These are phyloP conservation scores for Gyromitra esculenta DNA, from an alignment of 2,329 filamentous ascomycete genomes.

Conservation along the genomic window DNA sequence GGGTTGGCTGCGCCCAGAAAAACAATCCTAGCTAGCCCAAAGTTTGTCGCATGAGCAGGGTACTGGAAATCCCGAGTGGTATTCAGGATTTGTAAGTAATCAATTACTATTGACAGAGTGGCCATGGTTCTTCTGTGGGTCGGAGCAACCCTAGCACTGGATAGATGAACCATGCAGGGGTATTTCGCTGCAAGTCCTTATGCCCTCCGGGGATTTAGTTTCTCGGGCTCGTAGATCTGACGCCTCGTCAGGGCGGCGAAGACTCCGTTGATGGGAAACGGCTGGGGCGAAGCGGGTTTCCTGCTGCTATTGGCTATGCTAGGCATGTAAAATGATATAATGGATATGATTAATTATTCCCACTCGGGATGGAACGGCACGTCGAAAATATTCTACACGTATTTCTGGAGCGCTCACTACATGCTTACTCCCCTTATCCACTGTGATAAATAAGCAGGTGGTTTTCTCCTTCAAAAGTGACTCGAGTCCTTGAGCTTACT, in stretches of 20 bases:
- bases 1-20: conserved; percentile 20
- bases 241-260: not conserved
- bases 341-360: not conserved
- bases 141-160: not conserved
- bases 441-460: conserved; percentile 5
- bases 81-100: not conserved
- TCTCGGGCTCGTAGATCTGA: conserved; percentile 30
- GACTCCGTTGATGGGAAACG: not conserved
- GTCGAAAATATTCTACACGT: not conserved
- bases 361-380: not conserved
- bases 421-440: not conserved
- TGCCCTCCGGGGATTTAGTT: not conserved
- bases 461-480: not conserved
- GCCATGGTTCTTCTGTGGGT: not conserved
- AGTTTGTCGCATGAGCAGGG: conserved; percentile 15
- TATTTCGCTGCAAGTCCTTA: not conserved
- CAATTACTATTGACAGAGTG: not conserved
- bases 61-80: not conserved
- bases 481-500: not conserved
- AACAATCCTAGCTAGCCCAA: conserved; percentile 18
- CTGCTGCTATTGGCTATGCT: not conserved
- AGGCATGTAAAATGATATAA: not conserved
- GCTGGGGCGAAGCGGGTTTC: conserved; percentile 2
- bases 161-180: conserved; percentile 30
- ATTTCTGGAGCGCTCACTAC: not conserved